Conservation (phyloP, 2,329 filamentous ascomycete genomes). For the Didymella pinodella region DNA sequence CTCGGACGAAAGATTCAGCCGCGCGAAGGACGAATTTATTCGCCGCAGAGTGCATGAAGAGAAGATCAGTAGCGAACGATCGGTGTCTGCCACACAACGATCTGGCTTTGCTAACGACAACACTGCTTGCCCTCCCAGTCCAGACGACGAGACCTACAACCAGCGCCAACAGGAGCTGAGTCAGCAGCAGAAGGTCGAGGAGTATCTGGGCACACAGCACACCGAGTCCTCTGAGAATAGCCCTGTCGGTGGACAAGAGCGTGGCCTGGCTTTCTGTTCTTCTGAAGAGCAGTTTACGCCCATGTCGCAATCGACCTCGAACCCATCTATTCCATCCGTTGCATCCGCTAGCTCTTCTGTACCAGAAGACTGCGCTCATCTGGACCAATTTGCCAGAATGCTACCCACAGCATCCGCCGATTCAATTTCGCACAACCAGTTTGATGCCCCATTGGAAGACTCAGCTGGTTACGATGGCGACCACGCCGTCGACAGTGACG, state of each 20-base stretch:
- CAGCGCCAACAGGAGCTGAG: constrained; percentile 39
- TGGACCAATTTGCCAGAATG: constrained; percentile 32
- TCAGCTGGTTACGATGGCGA: constrained; percentile 52
- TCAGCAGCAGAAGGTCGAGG: constrained; percentile 40
- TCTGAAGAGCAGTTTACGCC: constrained; percentile 59
- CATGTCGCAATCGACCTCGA: constrained; percentile 60
- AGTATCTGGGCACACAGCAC: constrained; percentile 40
- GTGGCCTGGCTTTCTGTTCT: constrained; percentile 53
- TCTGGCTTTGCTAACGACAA: constrained; percentile 42
- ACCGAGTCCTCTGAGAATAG: constrained; percentile 52
- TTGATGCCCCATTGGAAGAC: constrained; percentile 39
- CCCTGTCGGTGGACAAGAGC: constrained; percentile 44
- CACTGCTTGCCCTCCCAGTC: constrained; percentile 57
- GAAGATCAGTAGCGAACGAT: constrained; percentile 38
- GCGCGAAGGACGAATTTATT: constrained; percentile 51
- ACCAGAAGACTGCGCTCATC: constrained; percentile 43
- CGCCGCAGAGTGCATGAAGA: constrained; percentile 47
- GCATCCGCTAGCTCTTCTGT: constrained; percentile 58
- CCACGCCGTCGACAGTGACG: constrained; percentile 53
- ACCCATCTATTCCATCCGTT: constrained; percentile 61
- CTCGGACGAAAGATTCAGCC: constrained; percentile 45
- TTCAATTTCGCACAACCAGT: constrained; percentile 46
- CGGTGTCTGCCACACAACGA: constrained; percentile 33
- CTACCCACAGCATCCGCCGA: constrained; percentile 44
- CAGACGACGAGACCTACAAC: constrained; percentile 52